Evolutionary conservation across 257 asterid species (phyloP).

Genomic region (Gentiana straminea): DNA sequence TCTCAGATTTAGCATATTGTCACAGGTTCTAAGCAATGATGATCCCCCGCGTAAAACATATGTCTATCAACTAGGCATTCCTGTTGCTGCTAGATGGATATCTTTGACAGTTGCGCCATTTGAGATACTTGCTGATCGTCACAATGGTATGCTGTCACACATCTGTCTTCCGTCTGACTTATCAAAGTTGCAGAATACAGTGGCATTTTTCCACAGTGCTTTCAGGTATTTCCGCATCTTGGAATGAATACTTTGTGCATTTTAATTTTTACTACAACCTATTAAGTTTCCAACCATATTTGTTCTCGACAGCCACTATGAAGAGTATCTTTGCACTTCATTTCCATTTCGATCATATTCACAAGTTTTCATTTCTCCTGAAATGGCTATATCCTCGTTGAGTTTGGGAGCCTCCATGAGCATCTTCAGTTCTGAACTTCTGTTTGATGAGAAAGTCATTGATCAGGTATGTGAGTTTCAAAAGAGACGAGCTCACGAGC

Average conservation of each 20-base stretch:
- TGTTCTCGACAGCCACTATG: conserved; percentile 63
- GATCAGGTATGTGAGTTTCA: conserved; percentile 61
- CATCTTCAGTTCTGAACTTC: conserved; percentile 83
- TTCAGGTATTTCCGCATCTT: conserved; percentile 42
- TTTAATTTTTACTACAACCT: not conserved
- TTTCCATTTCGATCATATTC: conserved; percentile 95
- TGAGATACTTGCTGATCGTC: conserved; percentile 78
- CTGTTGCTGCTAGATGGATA: conserved; percentile 92
- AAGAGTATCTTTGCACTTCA: conserved; percentile 74
- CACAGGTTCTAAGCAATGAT: conserved; percentile 73
- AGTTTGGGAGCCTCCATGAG: conserved; percentile 80
- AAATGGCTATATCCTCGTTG: conserved; percentile 77
- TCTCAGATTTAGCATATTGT: too few species aligned
- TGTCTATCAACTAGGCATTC: conserved; percentile 72
- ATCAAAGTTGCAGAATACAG: conserved; percentile 74
- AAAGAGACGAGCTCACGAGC: not conserved
- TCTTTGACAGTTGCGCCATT: conserved; percentile 87
- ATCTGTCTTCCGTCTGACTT: conserved; percentile 61
- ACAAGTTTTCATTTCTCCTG: conserved; percentile 85
- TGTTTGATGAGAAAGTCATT: conserved; percentile 83
- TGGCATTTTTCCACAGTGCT: conserved; percentile 72
- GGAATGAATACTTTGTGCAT: not conserved
- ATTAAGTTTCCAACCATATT: not conserved
- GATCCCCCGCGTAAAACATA: conserved; percentile 87
- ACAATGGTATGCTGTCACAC: conserved; percentile 57